Percentiles rank a stretch among this genome's conserved stretches.
Evolutionary conservation across 495 filamentous ascomycete genomes (phyloP).

Genomic region (Neurospora sp.): DNA sequence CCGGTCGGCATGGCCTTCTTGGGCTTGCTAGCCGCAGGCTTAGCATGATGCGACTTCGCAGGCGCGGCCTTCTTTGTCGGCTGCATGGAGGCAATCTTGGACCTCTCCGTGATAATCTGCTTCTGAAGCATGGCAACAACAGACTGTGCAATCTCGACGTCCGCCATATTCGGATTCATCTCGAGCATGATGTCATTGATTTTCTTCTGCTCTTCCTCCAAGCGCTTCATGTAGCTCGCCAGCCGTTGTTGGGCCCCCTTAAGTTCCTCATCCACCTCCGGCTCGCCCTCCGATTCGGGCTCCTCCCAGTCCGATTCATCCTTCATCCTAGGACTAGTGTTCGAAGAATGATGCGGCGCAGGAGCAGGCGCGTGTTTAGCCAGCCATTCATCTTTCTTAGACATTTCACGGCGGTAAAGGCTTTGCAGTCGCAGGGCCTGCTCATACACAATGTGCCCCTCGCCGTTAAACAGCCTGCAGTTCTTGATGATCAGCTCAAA

Average conservation of each 20-base stretch:
- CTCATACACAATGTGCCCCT: slow-evolving; percentile 58
- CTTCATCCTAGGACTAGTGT: slow-evolving; percentile 28
- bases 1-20: slow-evolving; percentile 23
- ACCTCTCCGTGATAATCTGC: slow-evolving; percentile 38
- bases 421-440: slow-evolving; percentile 61
- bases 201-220: slow-evolving; percentile 50
- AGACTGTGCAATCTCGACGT: slow-evolving; percentile 45
- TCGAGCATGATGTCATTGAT: slow-evolving; percentile 56
- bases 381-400: slow-evolving; percentile 65
- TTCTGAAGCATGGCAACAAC: slow-evolving; percentile 38
- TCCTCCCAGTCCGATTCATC: slow-evolving; percentile 52
- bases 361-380: slow-evolving; percentile 55
- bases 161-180: slow-evolving; percentile 53
- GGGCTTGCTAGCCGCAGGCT: slow-evolving; percentile 24
- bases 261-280: slow-evolving; percentile 17
- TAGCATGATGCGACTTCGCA: slow-evolving; percentile 19
- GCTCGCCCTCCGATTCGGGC: slow-evolving; percentile 27
- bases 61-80: slow-evolving; percentile 25
- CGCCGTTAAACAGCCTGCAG: slow-evolving; percentile 84
- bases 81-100: slow-evolving; percentile 27
- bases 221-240: slow-evolving; percentile 20
- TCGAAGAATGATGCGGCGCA: slow-evolving; percentile 22
- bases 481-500: slow-evolving; percentile 77
- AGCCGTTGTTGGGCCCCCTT: slow-evolving; percentile 9
- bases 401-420: slow-evolving; percentile 64